phyloP scores from a whole-genome alignment of 345 rosid species.

The Ricinus communis region DNA sequence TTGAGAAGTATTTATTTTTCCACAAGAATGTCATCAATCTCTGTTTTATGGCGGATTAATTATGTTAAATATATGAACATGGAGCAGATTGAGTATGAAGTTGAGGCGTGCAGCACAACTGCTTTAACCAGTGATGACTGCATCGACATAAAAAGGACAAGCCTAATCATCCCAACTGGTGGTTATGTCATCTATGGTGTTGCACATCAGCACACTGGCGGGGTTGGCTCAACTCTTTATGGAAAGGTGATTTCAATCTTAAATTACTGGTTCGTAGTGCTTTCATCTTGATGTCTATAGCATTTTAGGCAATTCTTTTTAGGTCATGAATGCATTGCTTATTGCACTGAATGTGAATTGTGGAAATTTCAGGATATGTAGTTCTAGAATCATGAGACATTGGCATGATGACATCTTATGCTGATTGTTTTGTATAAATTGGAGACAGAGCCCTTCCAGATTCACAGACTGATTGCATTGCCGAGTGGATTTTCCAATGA shows the following conservation, averaged over 20 bases:
- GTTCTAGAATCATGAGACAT: neutral
- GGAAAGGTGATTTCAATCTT: constrained; percentile 48
- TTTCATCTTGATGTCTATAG: neutral
- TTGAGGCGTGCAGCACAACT: constrained; percentile 48
- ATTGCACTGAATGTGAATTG: neutral
- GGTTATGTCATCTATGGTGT: constrained; percentile 82
- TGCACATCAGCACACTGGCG: constrained; percentile 81
- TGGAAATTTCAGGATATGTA: neutral
- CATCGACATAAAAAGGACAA: constrained; percentile 47
- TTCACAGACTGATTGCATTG: too few species aligned
- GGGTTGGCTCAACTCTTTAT: constrained; percentile 61
- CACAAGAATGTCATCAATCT: neutral
- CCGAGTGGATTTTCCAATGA: neutral
- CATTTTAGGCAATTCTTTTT: neutral
- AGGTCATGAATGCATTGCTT: neutral
- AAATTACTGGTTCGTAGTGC: neutral
- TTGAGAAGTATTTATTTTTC: neutral
- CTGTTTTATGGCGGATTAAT: neutral
- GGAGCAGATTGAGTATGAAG: constrained; percentile 63
- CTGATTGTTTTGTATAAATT: neutral
- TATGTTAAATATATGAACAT: neutral
- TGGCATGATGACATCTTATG: neutral
- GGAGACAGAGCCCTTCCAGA: neutral
- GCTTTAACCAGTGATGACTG: constrained; percentile 28
- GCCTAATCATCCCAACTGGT: constrained; percentile 54